These are phyloP conservation scores for Pistacia atlantica DNA, from an alignment of 345 rosid genomes.

Conservation along the genomic window DNA sequence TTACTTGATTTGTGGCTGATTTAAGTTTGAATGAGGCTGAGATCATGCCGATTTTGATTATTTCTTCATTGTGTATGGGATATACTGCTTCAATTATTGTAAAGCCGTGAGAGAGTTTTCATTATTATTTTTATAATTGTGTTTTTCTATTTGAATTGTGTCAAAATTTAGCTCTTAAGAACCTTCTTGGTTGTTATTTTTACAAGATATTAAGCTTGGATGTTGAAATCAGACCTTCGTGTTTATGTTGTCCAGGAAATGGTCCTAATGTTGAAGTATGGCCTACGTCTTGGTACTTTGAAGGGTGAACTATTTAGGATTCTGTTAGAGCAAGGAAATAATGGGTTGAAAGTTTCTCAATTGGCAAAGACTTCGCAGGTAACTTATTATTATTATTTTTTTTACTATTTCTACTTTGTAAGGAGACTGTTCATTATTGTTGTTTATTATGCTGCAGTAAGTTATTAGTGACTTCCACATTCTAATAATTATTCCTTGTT, in stretches of 20 bases:
- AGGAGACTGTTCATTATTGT: neutral
- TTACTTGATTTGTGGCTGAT: neutral
- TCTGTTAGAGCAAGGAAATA: constrained; percentile 67
- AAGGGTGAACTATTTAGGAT: constrained; percentile 81
- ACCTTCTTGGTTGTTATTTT: neutral
- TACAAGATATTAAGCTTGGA: constrained; percentile 7
- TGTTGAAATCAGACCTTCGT: constrained; percentile 16
- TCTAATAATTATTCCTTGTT: constrained; percentile 12
- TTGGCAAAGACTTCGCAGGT: constrained; percentile 69
- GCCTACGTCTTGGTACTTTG: constrained; percentile 67
- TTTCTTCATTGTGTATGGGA: neutral
- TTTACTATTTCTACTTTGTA: neutral
- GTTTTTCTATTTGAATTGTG: neutral
- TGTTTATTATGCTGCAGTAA: neutral
- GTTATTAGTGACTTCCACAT: neutral
- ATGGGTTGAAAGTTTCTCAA: constrained; percentile 69
- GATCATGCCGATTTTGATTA: neutral
- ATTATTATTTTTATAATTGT: neutral
- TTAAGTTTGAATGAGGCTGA: too few relatives aligned
- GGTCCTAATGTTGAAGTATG: constrained; percentile 74
- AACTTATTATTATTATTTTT: constrained; percentile 21
- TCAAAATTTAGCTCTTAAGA: neutral
- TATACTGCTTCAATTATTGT: constrained; percentile 1
- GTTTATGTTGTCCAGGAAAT: constrained; percentile 54
- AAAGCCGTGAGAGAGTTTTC: neutral